A percentile compares a stretch with the other conserved stretches of the same genome.
phyloP scores from a whole-genome alignment of 1,139 yeast species.

The Zygoascus hellenicus region DNA sequence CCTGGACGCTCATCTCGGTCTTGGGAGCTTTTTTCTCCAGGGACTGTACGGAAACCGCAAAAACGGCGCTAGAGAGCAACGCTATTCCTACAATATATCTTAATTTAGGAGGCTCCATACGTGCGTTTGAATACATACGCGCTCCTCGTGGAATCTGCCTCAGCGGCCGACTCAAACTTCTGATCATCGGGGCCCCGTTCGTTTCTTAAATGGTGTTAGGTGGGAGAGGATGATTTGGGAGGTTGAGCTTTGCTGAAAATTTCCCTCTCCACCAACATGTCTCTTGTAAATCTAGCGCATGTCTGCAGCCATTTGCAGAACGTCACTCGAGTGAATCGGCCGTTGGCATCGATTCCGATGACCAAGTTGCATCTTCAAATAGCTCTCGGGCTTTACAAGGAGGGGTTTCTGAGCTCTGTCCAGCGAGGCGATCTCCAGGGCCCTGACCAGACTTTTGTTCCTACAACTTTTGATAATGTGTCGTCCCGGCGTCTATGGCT shows the following conservation, averaged over 20 bases:
- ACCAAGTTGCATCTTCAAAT: slow-evolving; percentile 77
- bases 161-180: not conserved
- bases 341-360: slow-evolving; percentile 79
- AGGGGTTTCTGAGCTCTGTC: slow-evolving; percentile 80
- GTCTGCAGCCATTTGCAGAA: slow-evolving; percentile 87
- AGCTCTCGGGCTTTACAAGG: slow-evolving; percentile 78
- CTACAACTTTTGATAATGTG: slow-evolving; percentile 83
- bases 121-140: slow-evolving; percentile 13
- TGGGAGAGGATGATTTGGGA: not conserved
- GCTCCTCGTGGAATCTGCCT: not conserved
- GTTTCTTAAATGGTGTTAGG: not conserved
- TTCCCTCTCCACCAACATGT: slow-evolving; percentile 43
- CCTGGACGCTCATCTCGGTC: slow-evolving; percentile 24
- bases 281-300: slow-evolving; percentile 77
- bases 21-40: slow-evolving; percentile 46
- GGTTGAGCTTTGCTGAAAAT: not conserved
- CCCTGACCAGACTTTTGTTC: slow-evolving; percentile 70
- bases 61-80: slow-evolving; percentile 39
- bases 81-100: slow-evolving; percentile 31
- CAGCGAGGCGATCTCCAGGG: slow-evolving; percentile 88
- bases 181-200: not conserved
- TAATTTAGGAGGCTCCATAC: slow-evolving; percentile 29
- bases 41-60: slow-evolving; percentile 45
- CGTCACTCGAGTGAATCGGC: slow-evolving; percentile 67
- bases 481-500: slow-evolving; percentile 87